phyloP scores from a whole-genome alignment of 768 basidiomycete genomes.

The Tephrocybe sp. region DNA sequence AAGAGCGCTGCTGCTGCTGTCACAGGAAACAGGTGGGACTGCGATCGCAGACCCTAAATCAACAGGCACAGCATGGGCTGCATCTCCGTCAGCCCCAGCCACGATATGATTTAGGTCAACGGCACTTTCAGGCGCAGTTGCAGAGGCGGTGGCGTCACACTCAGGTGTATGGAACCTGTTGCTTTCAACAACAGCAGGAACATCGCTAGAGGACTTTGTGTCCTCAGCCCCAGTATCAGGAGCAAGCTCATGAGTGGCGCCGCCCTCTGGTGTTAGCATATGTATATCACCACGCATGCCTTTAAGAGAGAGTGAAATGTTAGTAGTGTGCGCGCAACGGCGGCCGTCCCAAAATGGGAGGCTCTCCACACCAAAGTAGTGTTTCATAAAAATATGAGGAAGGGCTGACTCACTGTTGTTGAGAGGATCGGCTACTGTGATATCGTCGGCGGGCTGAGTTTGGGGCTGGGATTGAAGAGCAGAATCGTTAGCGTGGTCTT shows the following conservation, averaged over 20 bases:
- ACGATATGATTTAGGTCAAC: neutral
- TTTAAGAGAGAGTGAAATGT: constrained; percentile 50
- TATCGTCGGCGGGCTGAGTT: constrained; percentile 16
- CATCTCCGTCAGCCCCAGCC: constrained; percentile 22
- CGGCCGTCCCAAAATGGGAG: constrained; percentile 41
- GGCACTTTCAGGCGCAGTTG: neutral
- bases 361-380: constrained; percentile 47
- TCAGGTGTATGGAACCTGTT: neutral
- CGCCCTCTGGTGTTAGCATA: constrained; percentile 36
- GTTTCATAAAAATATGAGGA: constrained; percentile 30
- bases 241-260: constrained; percentile 20
- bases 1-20: constrained; percentile 7
- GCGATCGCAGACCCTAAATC: constrained; percentile 18
- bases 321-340: constrained; percentile 59
- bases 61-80: neutral
- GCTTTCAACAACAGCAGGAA: neutral
- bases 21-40: constrained; percentile 18
- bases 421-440: constrained; percentile 28
- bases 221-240: constrained; percentile 10
- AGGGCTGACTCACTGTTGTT: constrained; percentile 52
- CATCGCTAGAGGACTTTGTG: neutral
- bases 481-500: constrained; percentile 21
- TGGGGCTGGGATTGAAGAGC: constrained; percentile 12
- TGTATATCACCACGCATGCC: constrained; percentile 42
- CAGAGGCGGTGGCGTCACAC: neutral